Base-by-base conservation (phyloP, 2,329 filamentous ascomycete species). In the Chaetothyriales sp. region DNA sequence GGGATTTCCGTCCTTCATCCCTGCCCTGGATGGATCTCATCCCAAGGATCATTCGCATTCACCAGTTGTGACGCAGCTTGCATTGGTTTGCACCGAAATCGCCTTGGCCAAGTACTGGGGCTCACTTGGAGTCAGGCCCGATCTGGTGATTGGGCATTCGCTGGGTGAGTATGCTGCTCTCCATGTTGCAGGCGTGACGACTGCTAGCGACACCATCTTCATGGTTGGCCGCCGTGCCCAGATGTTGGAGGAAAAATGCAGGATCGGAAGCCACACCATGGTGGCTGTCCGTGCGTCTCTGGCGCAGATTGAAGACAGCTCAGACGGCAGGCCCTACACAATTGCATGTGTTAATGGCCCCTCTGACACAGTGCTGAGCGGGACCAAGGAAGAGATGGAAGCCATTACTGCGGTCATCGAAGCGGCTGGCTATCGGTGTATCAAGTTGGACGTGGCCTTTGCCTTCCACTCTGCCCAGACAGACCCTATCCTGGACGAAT, bases 381-480 rank as follows among this genome's bases (percentile, higher is more conserved):
- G 66, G 0, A 57, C 61, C 10, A 47, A 25, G 3, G 43, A 52
- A 1, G 53, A 60, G 1, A 61, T 67, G 28, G 60, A 63, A 18
- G 47, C 55, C 3, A 49, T 59, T 8, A 47, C 28, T 5, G 43
- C 51, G n/a, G 36, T 52, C 10, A 10, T 49, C 15, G 47, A 12
- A 62, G 18, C 22, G 36, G 19, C 20, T 32, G 45, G 47, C 36
- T 53, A 66, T 36, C 65, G 59, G 47, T 50, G 12, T 20, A 73
- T 72, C 56, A 56, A 57, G 3, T 65, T 76, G 0, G 63, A 68
- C 10, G 69, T 73, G 1, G 70, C 71, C 0, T 66, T 75, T 50
- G 72, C 69, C 0, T 76, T 73, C 56, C 73, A 76, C 55, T 75
- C 67, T 0, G 46, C 49, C 0, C 60, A 75, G 0, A 66, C 70